Conservation (phyloP, 371 early-diverging fungal species). For the Mucor racemosus region DNA sequence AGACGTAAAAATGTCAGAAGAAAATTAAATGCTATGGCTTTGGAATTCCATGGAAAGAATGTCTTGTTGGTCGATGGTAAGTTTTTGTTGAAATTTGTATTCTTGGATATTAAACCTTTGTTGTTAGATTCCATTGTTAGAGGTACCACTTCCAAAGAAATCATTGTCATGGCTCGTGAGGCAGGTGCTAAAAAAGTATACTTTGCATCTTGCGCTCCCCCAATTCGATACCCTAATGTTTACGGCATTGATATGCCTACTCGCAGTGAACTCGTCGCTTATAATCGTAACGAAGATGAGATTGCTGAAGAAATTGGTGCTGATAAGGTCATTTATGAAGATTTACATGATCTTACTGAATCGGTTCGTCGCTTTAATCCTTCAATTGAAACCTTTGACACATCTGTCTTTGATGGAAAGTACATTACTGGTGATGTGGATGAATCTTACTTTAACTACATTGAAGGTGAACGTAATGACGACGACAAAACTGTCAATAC, state of each 20-base stretch:
- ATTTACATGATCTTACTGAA: constrained; percentile 78
- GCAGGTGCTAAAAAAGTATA: constrained; percentile 97
- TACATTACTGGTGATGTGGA: constrained; percentile 92
- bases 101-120: neutral
- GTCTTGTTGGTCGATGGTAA: constrained; percentile 95
- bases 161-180: constrained; percentile 97
- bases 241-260: constrained; percentile 99
- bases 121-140: constrained; percentile 93
- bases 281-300: constrained; percentile 75
- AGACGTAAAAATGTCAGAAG: constrained; percentile 92
- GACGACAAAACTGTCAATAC: constrained; percentile 46
- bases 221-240: constrained; percentile 95
- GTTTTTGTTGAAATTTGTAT: neutral
- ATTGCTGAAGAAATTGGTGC: constrained; percentile 91
- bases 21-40: constrained; percentile 96
- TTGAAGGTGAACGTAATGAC: constrained; percentile 72
- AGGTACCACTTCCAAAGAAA: constrained; percentile 97
- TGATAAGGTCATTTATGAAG: constrained; percentile 92
- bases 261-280: constrained; percentile 88
- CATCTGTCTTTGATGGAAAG: constrained; percentile 92
- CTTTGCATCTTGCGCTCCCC: constrained; percentile 97
- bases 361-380: constrained; percentile 87
- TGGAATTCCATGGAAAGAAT: constrained; percentile 94
- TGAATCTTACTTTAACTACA: constrained; percentile 74
- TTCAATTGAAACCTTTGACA: constrained; percentile 82